phyloP scores from a whole-genome alignment of 306 rosid species.

The Dryas drummondii region DNA sequence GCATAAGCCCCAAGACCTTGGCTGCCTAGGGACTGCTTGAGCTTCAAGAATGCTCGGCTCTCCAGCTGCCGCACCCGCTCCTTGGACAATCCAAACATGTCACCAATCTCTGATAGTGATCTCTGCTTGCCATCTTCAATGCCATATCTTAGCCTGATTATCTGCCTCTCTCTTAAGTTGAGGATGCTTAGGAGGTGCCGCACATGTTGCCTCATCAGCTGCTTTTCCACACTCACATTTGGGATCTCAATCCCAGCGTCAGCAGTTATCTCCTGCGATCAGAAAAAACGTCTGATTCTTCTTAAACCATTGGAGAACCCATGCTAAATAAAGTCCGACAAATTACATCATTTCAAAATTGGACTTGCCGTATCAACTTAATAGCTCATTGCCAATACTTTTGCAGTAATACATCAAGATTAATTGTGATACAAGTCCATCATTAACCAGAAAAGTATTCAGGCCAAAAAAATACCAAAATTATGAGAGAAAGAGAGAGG shows the following conservation, averaged over 20 bases:
- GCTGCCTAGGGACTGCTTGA: constrained; percentile 57
- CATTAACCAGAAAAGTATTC: neutral
- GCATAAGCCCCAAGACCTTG: constrained; percentile 70
- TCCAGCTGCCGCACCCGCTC: constrained; percentile 78
- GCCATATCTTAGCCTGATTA: constrained; percentile 77
- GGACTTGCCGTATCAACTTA: neutral
- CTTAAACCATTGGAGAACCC: constrained; percentile 1
- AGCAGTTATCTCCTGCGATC: constrained; percentile 82
- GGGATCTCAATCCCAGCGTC: constrained; percentile 65
- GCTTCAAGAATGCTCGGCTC: constrained; percentile 63
- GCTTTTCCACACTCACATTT: constrained; percentile 55
- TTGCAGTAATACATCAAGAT: neutral
- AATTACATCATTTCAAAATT: neutral
- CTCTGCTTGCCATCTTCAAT: constrained; percentile 65
- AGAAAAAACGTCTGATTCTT: neutral
- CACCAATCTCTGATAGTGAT: constrained; percentile 62
- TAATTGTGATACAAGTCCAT: neutral
- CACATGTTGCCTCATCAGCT: constrained; percentile 76
- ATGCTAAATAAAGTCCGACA: neutral
- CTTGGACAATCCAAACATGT: constrained; percentile 57
- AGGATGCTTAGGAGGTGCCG: constrained; percentile 57
- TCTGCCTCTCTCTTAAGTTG: constrained; percentile 61
- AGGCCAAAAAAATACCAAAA: neutral
- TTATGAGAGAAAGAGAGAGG: neutral
- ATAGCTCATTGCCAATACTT: neutral